These are phyloP conservation scores for Tolypocladium ovalisporum DNA, from an alignment of 2,329 filamentous ascomycete species.

Conservation along the genomic window DNA sequence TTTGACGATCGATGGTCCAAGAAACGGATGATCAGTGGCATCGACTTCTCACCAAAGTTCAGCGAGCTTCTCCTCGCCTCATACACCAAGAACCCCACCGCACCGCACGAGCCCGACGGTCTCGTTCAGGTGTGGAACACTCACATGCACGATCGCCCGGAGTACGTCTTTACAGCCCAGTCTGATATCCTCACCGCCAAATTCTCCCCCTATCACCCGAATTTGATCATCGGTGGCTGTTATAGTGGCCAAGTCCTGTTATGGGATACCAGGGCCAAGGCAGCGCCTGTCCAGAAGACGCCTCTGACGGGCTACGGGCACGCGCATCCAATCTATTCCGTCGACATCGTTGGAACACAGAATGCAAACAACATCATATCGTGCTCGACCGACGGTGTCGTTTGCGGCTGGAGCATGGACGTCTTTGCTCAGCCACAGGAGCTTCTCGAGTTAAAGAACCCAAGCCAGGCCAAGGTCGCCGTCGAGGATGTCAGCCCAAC, in stretches of 20 bases:
- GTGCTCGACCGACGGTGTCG: constrained; percentile 89
- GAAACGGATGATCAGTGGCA: constrained; percentile 91
- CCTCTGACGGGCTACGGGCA: constrained; percentile 90
- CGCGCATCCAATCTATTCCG: constrained; percentile 90
- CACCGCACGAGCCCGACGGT: constrained; percentile 86
- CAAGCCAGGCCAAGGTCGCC: constrained; percentile 61
- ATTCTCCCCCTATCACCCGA: constrained; percentile 97
- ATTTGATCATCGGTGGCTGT: constrained; percentile 87
- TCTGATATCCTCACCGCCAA: constrained; percentile 92
- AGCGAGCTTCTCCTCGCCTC: constrained; percentile 86
- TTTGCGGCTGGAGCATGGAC: constrained; percentile 95
- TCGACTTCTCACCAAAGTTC: constrained; percentile 93
- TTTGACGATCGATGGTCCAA: constrained; percentile 94
- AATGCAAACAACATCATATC: constrained; percentile 99
- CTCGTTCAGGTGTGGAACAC: constrained; percentile 95
- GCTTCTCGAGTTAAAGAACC: constrained; percentile 76
- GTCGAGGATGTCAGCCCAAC: constrained; percentile 93
- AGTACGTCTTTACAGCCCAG: constrained; percentile 94
- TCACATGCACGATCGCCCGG: constrained; percentile 85
- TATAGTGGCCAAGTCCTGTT: constrained; percentile 94
- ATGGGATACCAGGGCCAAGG: constrained; percentile 90
- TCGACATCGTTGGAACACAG: constrained; percentile 93
- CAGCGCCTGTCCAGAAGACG: constrained; percentile 88
- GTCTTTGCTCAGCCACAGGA: constrained; percentile 97
- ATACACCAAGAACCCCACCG: constrained; percentile 94